These are phyloP conservation scores for Wickerhamomyces mucosus DNA, from an alignment of 805 yeast genomes.

Conservation along the genomic window DNA sequence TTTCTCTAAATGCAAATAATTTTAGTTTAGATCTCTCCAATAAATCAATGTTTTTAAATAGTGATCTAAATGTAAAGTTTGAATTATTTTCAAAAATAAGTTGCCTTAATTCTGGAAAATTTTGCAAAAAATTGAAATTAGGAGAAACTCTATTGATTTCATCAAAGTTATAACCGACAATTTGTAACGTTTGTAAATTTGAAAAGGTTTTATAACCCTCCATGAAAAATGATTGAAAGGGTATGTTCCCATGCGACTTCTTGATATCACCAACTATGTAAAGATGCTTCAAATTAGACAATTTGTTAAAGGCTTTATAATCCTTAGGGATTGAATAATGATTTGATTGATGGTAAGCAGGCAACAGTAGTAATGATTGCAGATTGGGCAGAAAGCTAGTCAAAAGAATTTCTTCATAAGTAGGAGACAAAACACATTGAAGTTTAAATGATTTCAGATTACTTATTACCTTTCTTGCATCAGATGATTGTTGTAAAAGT, in stretches of 20 bases:
- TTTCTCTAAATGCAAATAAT: slow-evolving; percentile 14
- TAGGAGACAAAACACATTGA: slow-evolving; percentile 11
- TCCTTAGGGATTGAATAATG: slow-evolving; percentile 4
- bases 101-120: slow-evolving; percentile 10
- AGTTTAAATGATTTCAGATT: slow-evolving; percentile 7
- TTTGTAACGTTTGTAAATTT: slow-evolving; percentile 8
- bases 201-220: slow-evolving; percentile 6
- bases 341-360: slow-evolving; percentile 1
- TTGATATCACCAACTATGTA: slow-evolving; percentile 12
- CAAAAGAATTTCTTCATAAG: slow-evolving; percentile 12
- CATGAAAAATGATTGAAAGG: slow-evolving; percentile 14
- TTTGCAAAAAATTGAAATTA: slow-evolving; percentile 15
- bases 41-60: slow-evolving; percentile 11
- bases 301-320: slow-evolving; percentile 1
- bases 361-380: slow-evolving; percentile 8
- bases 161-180: slow-evolving; percentile 16
- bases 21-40: slow-evolving; percentile 7
- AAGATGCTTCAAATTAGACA: slow-evolving; percentile 7
- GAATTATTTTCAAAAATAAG: slow-evolving; percentile 16
- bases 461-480: slow-evolving; percentile 1
- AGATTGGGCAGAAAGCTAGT: slow-evolving; percentile 9
- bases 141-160: slow-evolving; percentile 9
- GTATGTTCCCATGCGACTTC: slow-evolving; percentile 10
- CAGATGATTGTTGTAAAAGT: slow-evolving; percentile 1
- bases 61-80: slow-evolving; percentile 10